Conservation (phyloP, 2,329 filamentous ascomycete genomes). For the Grosmannia clavigera region DNA sequence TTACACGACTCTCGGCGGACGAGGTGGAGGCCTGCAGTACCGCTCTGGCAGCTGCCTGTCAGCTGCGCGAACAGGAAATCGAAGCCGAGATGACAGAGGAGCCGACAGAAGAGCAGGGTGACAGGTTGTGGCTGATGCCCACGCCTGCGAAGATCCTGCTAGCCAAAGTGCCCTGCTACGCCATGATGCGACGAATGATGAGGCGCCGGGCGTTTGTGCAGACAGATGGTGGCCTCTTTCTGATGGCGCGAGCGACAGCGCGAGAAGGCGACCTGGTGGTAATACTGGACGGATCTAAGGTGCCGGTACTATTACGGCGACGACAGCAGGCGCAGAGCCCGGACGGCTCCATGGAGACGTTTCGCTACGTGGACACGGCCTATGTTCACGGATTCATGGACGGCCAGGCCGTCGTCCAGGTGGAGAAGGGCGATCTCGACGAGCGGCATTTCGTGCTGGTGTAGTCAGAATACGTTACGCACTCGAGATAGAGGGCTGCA, state of each 20-base stretch:
- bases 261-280: conserved; percentile 5
- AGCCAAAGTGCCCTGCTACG: not conserved
- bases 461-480: not conserved
- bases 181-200: conserved; percentile 2
- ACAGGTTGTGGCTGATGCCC: not conserved
- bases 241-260: conserved; percentile 3
- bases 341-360: not conserved
- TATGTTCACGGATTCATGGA: conserved; percentile 17
- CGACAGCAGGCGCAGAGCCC: not conserved
- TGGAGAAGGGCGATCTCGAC: not conserved
- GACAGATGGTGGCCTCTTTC: not conserved
- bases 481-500: no score
- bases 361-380: conserved; percentile 4
- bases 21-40: not conserved
- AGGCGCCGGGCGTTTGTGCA: conserved; percentile 3
- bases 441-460: not conserved
- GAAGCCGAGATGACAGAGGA: not conserved
- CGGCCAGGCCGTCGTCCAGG: conserved; percentile 8
- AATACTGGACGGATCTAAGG: conserved; percentile 5
- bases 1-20: not conserved
- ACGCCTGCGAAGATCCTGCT: not conserved
- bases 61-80: not conserved
- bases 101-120: not conserved
- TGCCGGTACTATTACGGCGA: conserved; percentile 5
- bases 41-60: not conserved